phyloP scores from a whole-genome alignment of 345 rosid species.

The Boechera divaricarpa region DNA sequence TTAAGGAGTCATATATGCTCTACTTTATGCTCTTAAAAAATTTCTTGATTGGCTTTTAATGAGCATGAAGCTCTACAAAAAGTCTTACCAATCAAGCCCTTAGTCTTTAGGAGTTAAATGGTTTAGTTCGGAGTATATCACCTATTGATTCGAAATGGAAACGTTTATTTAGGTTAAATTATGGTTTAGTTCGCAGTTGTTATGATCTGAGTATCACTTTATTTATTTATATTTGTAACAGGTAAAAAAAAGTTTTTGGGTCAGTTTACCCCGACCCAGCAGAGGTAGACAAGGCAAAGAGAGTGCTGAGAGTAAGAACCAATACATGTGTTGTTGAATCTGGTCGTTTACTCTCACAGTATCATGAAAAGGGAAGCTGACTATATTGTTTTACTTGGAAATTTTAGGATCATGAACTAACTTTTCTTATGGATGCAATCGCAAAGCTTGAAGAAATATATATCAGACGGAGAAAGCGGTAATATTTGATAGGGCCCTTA shows the following conservation, averaged over 20 bases:
- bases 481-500: conserved; percentile 46
- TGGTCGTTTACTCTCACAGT: not conserved
- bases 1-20: too few relatives aligned
- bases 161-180: not conserved
- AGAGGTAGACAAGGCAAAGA: conserved; percentile 88
- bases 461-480: conserved; percentile 97
- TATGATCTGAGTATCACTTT: not conserved
- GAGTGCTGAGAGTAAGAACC: conserved; percentile 70
- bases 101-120: too few relatives aligned
- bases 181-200: not conserved
- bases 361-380: conserved; percentile 21
- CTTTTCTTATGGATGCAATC: conserved; percentile 76
- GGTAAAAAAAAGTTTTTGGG: conserved; percentile 85
- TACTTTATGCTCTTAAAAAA: too few relatives aligned
- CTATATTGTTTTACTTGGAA: conserved; percentile 9
- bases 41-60: too few relatives aligned
- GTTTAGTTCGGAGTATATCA: too few relatives aligned
- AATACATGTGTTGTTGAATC: conserved; percentile 12
- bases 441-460: conserved; percentile 83
- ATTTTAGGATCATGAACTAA: conserved; percentile 88
- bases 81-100: too few relatives aligned
- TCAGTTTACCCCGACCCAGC: conserved; percentile 66
- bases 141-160: not conserved
- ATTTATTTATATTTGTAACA: conserved; percentile 41
- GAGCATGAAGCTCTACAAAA: too few relatives aligned